Base-by-base conservation (phyloP, 768 basidiomycete genomes). In the Amanita polypyramis region DNA sequence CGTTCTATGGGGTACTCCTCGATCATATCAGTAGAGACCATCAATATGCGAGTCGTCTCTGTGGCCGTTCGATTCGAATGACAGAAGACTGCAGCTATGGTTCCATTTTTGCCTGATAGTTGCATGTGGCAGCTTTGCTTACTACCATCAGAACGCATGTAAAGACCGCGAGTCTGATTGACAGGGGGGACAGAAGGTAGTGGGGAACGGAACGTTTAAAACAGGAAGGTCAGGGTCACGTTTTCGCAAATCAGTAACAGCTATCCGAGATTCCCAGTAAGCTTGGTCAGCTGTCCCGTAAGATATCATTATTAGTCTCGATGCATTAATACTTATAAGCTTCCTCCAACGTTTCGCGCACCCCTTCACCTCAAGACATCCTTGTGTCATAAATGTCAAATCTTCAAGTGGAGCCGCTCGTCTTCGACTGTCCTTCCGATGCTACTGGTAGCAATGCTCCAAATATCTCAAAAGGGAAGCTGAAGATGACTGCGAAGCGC, bases 401-500 rank as follows among this genome's bases (percentile, higher is more conserved):
- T 34, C 40, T 49, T 30, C 39, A 33, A 42, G 47, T 32, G n/a
- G 35, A 41, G 29, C 21, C 39, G 8, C 42, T 34, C 20, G 39
- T 49, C 23, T 49, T 49, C 21, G 40, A 49, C 30, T 49, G 21
- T 42, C 47, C 40, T 21, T 11, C 47, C 20, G 11, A 19, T 21
- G 32, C 14, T 19, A 10, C 25, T 30, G 21, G 35, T 23, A 40
- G 25, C 4, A 17, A 11, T 25, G 17, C 20, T 17, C 23, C 37
- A 47, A 44, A 33, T 12, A n/a, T 9, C 20, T 11, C 46, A 17
- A 6, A 7, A 8, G n/a, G 7, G 20, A 36, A 17, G 12, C 62
- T 74, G 39, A 70, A 69, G 55, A 68, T 74, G 54, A 63, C 66
- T 2, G 72, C 70, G 0, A 75, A 74, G 36, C 64, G 72, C 17